A percentile compares a stretch with the other conserved stretches of the same genome.
phyloP scores from a whole-genome alignment of 169 alveolate genomes.

The Eimeria mitis region DNA sequence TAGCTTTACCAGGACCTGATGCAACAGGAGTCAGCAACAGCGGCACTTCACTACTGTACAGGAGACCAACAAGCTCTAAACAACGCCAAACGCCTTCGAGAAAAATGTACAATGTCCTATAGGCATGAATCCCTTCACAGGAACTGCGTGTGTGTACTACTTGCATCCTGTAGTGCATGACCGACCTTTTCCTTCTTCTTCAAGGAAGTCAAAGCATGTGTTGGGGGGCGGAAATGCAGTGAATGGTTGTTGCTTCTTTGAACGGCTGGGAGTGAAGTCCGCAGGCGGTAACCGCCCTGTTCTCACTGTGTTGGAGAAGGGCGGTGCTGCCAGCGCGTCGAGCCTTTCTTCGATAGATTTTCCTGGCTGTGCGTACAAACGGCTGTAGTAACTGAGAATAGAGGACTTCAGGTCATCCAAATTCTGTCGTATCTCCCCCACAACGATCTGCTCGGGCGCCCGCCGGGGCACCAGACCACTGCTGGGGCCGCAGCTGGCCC shows the following conservation, averaged over 20 bases:
- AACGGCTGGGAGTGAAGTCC: neutral
- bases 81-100: neutral
- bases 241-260: neutral
- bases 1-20: neutral
- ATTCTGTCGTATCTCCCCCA: slow-evolving; percentile 73
- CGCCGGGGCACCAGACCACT: slow-evolving; percentile 20
- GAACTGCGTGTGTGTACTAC: neutral
- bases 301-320: slow-evolving; percentile 21
- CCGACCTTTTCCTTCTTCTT: slow-evolving; percentile 36
- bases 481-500: neutral
- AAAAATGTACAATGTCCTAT: neutral
- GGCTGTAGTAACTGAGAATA: slow-evolving; percentile 61
- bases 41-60: neutral
- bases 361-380: slow-evolving; percentile 59
- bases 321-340: slow-evolving; percentile 68
- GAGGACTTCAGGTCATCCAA: slow-evolving; percentile 76
- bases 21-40: neutral
- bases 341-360: slow-evolving; percentile 72
- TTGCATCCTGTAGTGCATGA: neutral
- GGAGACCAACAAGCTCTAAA: neutral
- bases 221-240: slow-evolving; percentile 29
- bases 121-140: neutral
- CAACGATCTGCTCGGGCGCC: slow-evolving; percentile 69
- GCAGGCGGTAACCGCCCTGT: slow-evolving; percentile 17
- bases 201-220: slow-evolving; percentile 50